A percentile compares a stretch with the other conserved stretches of the same genome.
Conservation (phyloP, 192 early-diverging fungal genomes). For the Jimgerdemannia lactiflua region DNA sequence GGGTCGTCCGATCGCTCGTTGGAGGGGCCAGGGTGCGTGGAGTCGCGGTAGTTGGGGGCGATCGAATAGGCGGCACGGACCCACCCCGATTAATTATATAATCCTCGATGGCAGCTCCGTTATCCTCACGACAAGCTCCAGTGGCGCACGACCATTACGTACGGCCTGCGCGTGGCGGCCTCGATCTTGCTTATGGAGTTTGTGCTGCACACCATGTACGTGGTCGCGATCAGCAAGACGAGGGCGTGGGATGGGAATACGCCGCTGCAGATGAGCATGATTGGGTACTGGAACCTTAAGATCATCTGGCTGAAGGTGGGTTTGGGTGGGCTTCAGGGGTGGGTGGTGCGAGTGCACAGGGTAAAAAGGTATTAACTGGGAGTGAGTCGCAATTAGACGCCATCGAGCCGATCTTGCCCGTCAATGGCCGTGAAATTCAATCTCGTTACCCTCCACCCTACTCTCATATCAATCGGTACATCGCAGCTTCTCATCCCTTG, state of each 20-base stretch:
- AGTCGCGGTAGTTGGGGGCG: background rate
- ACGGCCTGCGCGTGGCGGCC: constrained; percentile 67
- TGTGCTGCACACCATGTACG: constrained; percentile 82
- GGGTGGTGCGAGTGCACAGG: no score
- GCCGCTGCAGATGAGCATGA: constrained; percentile 77
- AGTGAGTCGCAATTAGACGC: no score
- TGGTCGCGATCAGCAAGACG: constrained; percentile 88
- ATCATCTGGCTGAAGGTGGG: constrained; percentile 90
- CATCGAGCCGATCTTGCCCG: no score
- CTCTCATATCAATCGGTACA: background rate
- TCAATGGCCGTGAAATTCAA: no score
- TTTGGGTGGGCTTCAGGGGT: no score
- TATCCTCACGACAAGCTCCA: constrained; percentile 46
- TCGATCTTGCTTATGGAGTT: constrained; percentile 80
- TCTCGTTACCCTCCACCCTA: background rate
- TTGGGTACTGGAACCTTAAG: constrained; percentile 88
- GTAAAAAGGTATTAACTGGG: no score
- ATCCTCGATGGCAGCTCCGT: constrained; percentile 36
- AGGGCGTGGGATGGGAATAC: constrained; percentile 82
- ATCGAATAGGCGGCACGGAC: background rate
- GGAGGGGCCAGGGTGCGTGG: no score
- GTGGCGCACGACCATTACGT: constrained; percentile 34
- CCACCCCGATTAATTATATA: background rate
- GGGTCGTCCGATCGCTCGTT: background rate
- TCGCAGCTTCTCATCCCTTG: constrained; percentile 85